These are phyloP conservation scores for Leccinum incarnatum DNA, from an alignment of 768 basidiomycete genomes.

Conservation along the genomic window DNA sequence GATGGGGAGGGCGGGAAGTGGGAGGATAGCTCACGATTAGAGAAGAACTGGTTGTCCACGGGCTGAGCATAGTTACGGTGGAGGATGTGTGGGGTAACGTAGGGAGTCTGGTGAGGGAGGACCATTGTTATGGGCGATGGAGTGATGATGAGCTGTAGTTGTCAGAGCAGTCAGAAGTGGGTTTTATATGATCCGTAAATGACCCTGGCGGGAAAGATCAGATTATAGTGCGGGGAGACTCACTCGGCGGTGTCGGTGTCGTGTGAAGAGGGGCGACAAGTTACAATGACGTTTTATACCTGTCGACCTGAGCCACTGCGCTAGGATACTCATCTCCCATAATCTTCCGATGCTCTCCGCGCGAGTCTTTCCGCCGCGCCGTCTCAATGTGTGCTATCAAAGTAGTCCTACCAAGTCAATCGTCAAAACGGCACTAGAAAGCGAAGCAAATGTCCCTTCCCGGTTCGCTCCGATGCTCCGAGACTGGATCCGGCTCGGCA, in stretches of 20 bases:
- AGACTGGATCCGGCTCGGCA: background rate
- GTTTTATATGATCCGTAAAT: conserved; percentile 26
- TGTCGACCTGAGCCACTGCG: conserved; percentile 16
- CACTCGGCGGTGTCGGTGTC: conserved; percentile 15
- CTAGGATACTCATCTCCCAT: conserved; percentile 28
- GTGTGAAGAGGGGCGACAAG: conserved; percentile 5
- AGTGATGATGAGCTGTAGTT: background rate
- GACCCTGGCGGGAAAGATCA: conserved; percentile 4
- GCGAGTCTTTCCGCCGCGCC: conserved; percentile 21
- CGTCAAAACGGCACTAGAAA: background rate
- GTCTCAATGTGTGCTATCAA: background rate
- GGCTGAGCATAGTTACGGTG: conserved; percentile 83
- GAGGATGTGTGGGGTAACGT: conserved; percentile 86
- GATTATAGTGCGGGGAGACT: conserved; percentile 9
- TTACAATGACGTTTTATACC: conserved; percentile 27
- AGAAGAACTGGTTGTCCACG: conserved; percentile 59
- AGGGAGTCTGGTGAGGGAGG: conserved; percentile 71
- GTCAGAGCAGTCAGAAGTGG: conserved; percentile 12
- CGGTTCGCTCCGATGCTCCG: conserved; percentile 21
- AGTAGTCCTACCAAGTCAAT: background rate
- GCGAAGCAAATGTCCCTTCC: background rate
- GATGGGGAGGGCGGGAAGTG: conserved; percentile 6
- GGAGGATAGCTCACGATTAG: conserved; percentile 48
- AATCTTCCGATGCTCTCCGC: conserved; percentile 25
- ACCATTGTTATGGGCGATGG: conserved; percentile 50